These are phyloP conservation scores for Aspergillus udagawae DNA, from an alignment of 2,329 filamentous ascomycete genomes.

Conservation along the genomic window DNA sequence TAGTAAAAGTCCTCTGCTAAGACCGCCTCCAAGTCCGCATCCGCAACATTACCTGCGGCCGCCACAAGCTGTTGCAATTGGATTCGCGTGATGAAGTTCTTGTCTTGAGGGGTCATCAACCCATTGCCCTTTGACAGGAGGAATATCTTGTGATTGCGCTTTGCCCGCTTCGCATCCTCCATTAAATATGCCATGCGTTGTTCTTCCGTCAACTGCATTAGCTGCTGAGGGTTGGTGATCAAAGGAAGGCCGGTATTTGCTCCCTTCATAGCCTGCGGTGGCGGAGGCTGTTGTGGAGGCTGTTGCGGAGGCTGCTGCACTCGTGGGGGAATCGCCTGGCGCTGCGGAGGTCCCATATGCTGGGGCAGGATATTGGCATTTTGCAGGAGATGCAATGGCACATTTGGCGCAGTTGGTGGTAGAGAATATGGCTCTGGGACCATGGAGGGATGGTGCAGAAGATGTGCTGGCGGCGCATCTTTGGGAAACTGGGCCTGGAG, in stretches of 20 bases:
- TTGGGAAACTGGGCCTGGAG: constrained; percentile 42
- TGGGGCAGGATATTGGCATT: constrained; percentile 65
- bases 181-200: constrained; percentile 79
- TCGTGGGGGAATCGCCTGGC: constrained; percentile 34
- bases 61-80: constrained; percentile 94
- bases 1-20: constrained; percentile 97
- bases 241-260: constrained; percentile 45
- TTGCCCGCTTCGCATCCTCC: constrained; percentile 90
- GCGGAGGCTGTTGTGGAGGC: constrained; percentile 30
- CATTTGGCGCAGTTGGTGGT: constrained; percentile 42
- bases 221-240: constrained; percentile 66
- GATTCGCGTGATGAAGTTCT: constrained; percentile 98
- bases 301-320: constrained; percentile 34
- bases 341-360: constrained; percentile 33
- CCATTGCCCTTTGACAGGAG: constrained; percentile 90
- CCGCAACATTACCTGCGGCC: constrained; percentile 81
- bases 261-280: constrained; percentile 30
- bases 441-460: constrained; percentile 36
- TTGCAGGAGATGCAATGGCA: constrained; percentile 73
- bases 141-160: constrained; percentile 98
- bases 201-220: constrained; percentile 74
- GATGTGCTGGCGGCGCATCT: constrained; percentile 33
- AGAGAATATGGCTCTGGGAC: constrained; percentile 40
- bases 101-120: constrained; percentile 97
- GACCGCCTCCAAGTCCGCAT: constrained; percentile 73